phyloP scores from a whole-genome alignment of 1,284 basidiomycete genomes.

The Puccinia sorghi region DNA sequence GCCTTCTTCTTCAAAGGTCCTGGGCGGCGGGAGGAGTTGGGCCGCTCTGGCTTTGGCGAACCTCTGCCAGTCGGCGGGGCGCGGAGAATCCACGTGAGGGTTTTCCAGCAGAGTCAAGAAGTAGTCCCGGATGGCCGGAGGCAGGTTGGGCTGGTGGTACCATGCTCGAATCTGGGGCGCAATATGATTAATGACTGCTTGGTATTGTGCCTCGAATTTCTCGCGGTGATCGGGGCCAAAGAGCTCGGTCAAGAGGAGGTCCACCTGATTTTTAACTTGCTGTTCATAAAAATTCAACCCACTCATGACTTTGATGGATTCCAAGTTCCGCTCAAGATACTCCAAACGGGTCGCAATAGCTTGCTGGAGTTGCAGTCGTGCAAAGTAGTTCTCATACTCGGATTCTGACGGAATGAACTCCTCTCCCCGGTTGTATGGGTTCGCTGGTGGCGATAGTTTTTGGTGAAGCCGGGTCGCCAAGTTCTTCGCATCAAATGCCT shows the following conservation, averaged over 20 bases:
- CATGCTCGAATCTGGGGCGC: not conserved
- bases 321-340: not conserved
- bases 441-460: not conserved
- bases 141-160: not conserved
- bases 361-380: not conserved
- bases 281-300: not conserved
- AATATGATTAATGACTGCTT: not conserved
- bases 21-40: not conserved
- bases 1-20: not conserved
- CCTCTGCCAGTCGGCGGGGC: not conserved
- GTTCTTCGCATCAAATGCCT: not conserved
- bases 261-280: not conserved
- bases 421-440: not conserved
- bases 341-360: not conserved
- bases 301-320: not conserved
- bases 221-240: not conserved
- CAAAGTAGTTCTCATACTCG: not conserved
- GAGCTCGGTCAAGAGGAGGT: not conserved
- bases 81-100: not conserved
- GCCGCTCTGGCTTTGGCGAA: not conserved
- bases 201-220: too few species aligned
- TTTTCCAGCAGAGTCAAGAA: not conserved
- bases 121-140: not conserved
- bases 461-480: not conserved
- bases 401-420: not conserved